Conservation (phyloP, 768 basidiomycete genomes). For the Mycena albidolilacea region DNA sequence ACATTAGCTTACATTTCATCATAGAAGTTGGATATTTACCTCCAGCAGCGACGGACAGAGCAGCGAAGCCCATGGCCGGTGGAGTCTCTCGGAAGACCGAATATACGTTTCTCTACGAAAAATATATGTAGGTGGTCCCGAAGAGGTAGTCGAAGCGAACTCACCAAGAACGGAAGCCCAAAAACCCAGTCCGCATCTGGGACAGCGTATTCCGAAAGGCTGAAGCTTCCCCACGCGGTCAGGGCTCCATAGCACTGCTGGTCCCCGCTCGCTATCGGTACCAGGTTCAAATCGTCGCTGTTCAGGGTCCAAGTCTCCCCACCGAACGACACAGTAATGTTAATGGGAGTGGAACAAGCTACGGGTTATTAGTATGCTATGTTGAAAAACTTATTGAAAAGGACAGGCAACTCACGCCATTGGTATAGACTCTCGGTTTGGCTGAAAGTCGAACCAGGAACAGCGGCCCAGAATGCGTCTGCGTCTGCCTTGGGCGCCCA, state of each 20-base stretch:
- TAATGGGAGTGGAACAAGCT: conserved; percentile 21
- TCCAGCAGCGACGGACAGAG: conserved; percentile 19
- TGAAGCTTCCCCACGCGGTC: conserved; percentile 14
- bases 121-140: conserved; percentile 10
- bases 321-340: conserved; percentile 16
- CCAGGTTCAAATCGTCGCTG: conserved; percentile 14
- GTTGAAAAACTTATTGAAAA: conserved; percentile 18
- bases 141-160: conserved; percentile 14
- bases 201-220: conserved; percentile 14
- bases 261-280: conserved; percentile 15
- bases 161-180: conserved; percentile 19
- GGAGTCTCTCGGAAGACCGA: conserved; percentile 19
- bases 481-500: conserved; percentile 21
- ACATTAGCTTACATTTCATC: conserved; percentile 17
- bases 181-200: conserved; percentile 21
- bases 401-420: conserved; percentile 17
- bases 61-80: conserved; percentile 18
- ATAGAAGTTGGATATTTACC: conserved; percentile 17
- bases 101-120: conserved; percentile 19
- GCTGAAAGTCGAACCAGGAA: conserved; percentile 17
- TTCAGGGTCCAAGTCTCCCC: conserved; percentile 18
- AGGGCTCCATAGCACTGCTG: conserved; percentile 22
- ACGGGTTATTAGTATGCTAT: conserved; percentile 15
- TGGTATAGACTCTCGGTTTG: conserved; percentile 17
- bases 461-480: conserved; percentile 20